Evolutionary conservation across 768 basidiomycete genomes (phyloP), one percentile per base, ranked within the genome.

Genomic region (Phylloporus rhodoxanthus): DNA sequence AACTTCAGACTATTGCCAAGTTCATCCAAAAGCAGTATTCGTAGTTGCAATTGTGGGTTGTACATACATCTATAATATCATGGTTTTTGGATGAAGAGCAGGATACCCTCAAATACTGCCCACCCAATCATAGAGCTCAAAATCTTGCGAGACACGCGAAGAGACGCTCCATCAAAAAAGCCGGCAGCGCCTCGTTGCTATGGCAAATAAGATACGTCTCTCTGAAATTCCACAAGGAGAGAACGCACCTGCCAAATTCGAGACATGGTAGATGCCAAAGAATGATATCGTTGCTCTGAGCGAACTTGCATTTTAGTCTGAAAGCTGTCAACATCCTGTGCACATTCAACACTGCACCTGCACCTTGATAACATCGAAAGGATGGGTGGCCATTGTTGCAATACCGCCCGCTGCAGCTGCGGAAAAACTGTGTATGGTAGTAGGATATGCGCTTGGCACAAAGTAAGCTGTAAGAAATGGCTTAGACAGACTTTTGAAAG

Each of bases 351-450:
- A 3, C n/a, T 29, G 30, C 13, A 33, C 11, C 42, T 44, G n/a
- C 54, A 89, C 91, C 77, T 97, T 97, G 56, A 96, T 77, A 37
- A 93, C 91, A 63, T 97, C 93, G 57, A 95, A 95, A 2, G 94
- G 94, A 58, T 93, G 91, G 2, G 94, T 97, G 2, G 75, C 75
- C 47, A 92, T 68, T 0, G 92, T 95, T 1, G 91, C 91, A 45
- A 93, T 73, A 2, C 82, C 83, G 2, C 92, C 89, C 8, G 93
- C 92, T 1, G 81, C 74, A 0, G 90, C 89, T 8, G 85, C 92
- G 34, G 85, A 79, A 30, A 79, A 61, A 25, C 76, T 73, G 62
- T 90, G 85, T 38, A 86, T 70, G 5, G 72, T 58, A 4, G 79
- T 69, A 13, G 81, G 73, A 43, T 79, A 68, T 19, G 69, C 69